A percentile compares a stretch with the other conserved stretches of the same genome.
These are phyloP conservation scores for Leishmania lainsoni DNA, from an alignment of 208 protist species.

Conservation along the genomic window DNA sequence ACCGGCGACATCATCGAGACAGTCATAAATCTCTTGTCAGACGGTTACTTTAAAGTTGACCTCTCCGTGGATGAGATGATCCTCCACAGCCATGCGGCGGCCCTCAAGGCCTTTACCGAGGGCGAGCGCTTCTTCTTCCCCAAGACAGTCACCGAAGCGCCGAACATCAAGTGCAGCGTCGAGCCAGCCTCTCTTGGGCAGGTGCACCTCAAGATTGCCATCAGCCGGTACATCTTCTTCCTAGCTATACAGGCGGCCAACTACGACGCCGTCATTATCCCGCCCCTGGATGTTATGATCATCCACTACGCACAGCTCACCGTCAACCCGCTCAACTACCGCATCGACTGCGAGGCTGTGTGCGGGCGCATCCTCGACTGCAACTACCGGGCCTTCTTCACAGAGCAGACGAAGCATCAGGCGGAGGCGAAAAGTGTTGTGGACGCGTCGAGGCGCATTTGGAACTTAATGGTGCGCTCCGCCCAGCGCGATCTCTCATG, in stretches of 20 bases:
- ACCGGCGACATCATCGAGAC: conserved; percentile 78
- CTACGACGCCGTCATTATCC: conserved; percentile 86
- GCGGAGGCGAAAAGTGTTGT: conserved; percentile 63
- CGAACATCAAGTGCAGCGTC: conserved; percentile 3
- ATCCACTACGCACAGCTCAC: conserved; percentile 87
- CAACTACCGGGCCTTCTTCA: conserved; percentile 87
- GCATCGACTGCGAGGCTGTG: conserved; percentile 84
- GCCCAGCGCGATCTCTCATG: conserved; percentile 73
- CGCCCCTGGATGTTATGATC: conserved; percentile 86
- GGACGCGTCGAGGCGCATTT: conserved; percentile 68
- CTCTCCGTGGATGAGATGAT: conserved; percentile 74
- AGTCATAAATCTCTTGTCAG: conserved; percentile 77
- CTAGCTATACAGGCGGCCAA: conserved; percentile 88
- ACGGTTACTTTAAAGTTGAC: conserved; percentile 90
- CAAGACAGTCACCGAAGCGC: conserved; percentile 7
- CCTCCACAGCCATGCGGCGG: conserved; percentile 67
- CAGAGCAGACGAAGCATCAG: conserved; percentile 51
- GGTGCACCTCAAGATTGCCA: conserved; percentile 57
- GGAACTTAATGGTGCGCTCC: conserved; percentile 89
- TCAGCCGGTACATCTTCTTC: conserved; percentile 91
- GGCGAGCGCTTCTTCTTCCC: conserved; percentile 78
- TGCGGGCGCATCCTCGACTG: conserved; percentile 83
- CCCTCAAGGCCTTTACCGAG: conserved; percentile 52
- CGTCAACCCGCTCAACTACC: conserved; percentile 66
- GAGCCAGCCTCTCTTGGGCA: conserved; percentile 21